Evolutionary conservation across 148 eudicot species (phyloP).

Genomic region (Rheum nobile): DNA sequence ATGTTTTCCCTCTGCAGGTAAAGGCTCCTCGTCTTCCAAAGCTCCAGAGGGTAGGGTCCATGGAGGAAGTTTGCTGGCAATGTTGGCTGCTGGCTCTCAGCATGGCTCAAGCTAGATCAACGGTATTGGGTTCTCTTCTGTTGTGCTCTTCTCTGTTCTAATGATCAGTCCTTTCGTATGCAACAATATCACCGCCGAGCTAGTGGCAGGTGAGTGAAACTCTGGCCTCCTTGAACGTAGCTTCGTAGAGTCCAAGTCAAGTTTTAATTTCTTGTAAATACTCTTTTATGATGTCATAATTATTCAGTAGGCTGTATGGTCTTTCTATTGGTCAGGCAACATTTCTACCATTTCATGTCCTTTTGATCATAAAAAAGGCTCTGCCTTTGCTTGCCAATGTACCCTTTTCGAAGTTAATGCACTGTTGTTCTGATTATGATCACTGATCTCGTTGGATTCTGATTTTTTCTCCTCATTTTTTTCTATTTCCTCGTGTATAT

Average conservation of each 20-base stretch:
- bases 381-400: not conserved
- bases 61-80: conserved; percentile 60
- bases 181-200: not conserved
- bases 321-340: not conserved
- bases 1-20: not conserved
- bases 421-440: not conserved
- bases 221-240: not conserved
- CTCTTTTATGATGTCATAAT: not conserved
- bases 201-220: conserved; percentile 1
- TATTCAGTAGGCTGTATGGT: not conserved
- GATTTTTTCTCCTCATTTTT: too few relatives aligned
- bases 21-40: not conserved
- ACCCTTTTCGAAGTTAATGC: not conserved
- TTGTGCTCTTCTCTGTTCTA: not conserved
- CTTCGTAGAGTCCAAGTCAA: not conserved
- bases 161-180: not conserved
- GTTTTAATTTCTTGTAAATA: not conserved
- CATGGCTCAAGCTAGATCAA: not conserved
- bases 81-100: conserved; percentile 20
- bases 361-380: not conserved
- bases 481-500: too few relatives aligned
- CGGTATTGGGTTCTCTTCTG: too few relatives aligned
- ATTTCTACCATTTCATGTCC: not conserved
- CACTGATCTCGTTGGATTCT: not conserved
- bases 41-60: conserved; percentile 62